Conservation (phyloP, 441 rosid genomes). For the Melastoma candidum region DNA sequence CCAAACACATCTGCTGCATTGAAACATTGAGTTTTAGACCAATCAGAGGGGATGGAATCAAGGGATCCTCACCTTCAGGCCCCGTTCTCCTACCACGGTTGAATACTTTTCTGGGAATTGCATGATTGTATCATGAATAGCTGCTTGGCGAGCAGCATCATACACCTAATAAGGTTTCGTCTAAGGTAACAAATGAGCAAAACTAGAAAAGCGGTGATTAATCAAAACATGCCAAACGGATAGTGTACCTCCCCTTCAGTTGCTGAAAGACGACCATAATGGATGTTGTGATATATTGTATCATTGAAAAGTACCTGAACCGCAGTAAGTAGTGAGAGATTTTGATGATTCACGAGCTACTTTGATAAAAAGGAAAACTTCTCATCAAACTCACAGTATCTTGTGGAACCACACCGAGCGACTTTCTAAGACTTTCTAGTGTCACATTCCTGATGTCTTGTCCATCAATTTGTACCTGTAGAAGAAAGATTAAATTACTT, state of each 20-base stretch:
- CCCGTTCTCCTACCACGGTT: conserved; percentile 94
- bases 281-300: conserved; percentile 92
- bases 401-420: conserved; percentile 95
- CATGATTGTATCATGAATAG: conserved; percentile 87
- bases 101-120: conserved; percentile 85
- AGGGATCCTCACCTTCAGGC: conserved; percentile 70
- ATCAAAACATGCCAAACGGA: conserved; percentile 2
- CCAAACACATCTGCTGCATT: too few relatives aligned
- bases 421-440: conserved; percentile 61
- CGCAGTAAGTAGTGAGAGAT: conserved; percentile 21
- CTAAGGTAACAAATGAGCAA: conserved; percentile 2
- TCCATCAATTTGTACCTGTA: conserved; percentile 73
- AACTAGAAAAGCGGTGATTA: conserved; percentile 3
- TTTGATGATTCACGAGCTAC: conserved; percentile 6
- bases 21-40: too few relatives aligned
- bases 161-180: conserved; percentile 47
- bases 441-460: conserved; percentile 81
- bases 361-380: conserved; percentile 5
- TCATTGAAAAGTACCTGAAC: conserved; percentile 83
- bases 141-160: conserved; percentile 90
- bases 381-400: conserved; percentile 62
- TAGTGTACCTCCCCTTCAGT: conserved; percentile 69
- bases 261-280: conserved; percentile 89
- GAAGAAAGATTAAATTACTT: conserved; percentile 1
- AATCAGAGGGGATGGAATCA: neutral